A percentile compares a stretch with the other conserved stretches of the same genome.
Conservation (phyloP, 805 yeast species). For the Ogataea saltuana region DNA sequence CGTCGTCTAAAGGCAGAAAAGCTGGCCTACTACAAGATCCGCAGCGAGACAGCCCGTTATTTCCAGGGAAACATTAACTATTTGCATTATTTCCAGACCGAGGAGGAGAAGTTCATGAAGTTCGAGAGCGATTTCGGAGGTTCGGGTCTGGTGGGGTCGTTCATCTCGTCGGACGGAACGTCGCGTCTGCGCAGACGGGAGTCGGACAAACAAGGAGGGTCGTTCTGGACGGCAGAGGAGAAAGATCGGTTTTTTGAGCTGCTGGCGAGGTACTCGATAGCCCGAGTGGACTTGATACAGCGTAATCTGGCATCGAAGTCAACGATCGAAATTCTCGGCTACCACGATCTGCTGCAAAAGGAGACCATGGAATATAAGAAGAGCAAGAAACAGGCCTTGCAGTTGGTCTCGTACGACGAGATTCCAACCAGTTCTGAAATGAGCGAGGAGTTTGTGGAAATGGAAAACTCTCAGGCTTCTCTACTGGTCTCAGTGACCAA, state of each 20-base stretch:
- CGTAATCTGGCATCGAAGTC: slow-evolving; percentile 44
- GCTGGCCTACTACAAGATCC: slow-evolving; percentile 15
- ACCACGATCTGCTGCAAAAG: slow-evolving; percentile 41
- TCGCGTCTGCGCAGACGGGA: slow-evolving; percentile 10
- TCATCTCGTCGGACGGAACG: slow-evolving; percentile 17
- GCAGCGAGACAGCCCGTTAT: slow-evolving; percentile 15
- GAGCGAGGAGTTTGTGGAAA: slow-evolving; percentile 41
- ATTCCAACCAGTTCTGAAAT: slow-evolving; percentile 57
- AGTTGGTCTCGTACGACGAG: slow-evolving; percentile 41
- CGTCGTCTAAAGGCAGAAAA: slow-evolving; percentile 6
- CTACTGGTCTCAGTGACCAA: slow-evolving; percentile 14
- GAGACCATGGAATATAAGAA: slow-evolving; percentile 33
- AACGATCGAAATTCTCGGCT: slow-evolving; percentile 43
- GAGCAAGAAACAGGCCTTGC: slow-evolving; percentile 16
- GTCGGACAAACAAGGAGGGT: slow-evolving; percentile 32
- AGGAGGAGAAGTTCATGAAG: slow-evolving; percentile 10
- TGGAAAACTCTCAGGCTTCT: slow-evolving; percentile 42
- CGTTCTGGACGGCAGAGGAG: slow-evolving; percentile 48
- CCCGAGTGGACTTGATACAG: slow-evolving; percentile 43
- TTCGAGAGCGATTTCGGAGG: slow-evolving; percentile 16
- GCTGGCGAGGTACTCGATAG: slow-evolving; percentile 51
- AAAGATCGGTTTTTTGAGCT: slow-evolving; percentile 53
- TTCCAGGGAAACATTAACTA: slow-evolving; percentile 29
- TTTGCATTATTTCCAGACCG: slow-evolving; percentile 15
- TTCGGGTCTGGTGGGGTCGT: slow-evolving; percentile 22